Base-by-base conservation (phyloP, 2,329 filamentous ascomycete genomes). In the Penicillium hesseltinei region DNA sequence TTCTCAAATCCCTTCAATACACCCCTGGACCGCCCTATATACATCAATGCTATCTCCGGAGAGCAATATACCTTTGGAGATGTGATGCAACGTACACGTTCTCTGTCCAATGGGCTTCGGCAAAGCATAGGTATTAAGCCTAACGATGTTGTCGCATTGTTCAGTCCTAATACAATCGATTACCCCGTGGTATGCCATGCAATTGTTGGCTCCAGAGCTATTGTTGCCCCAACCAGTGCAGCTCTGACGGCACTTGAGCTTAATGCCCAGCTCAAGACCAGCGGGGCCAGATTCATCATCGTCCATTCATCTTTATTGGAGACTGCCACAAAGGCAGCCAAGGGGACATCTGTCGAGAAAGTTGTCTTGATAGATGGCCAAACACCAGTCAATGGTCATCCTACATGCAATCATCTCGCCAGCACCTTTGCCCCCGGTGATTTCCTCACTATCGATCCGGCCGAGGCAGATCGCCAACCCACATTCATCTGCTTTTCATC, bases 401-500 rank as follows among this genome's bases (percentile, higher is more conserved):
- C 52, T 17, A 63, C 63, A 5, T 65, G 62, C 31, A 59, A 64
- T 33, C 42, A 62, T 15, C 47, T 65, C 5, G 63, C 62, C 9
- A 61, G 51, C 15, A 63, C 60, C 10, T 65, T 54, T 33, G 33
- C 55, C 4, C 51, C 50, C 17, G 44, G 27, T 6, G 47, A 61
- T 10, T 48, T 66, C n/a, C 43, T 49, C 2, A 21, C 51, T 7
- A 51, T 62, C 8, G 45, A 54, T 11, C 29, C 62, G 4, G 23
- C 55, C 10, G 57, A 63, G 10, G 60, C 61, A 13, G 33, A 52
- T 11, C 29, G 36, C n/a, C 63, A 58, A 43, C 49, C 61, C 2
- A 51, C 52, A 4, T 66, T 66, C 25, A 58, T 66, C 40, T 66
- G 63, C 57, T 66, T 66, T 31, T 66, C 63, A 5, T 66, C 63